phyloP scores from a whole-genome alignment of 169 alveolate species.

The Babesia bigemina region DNA sequence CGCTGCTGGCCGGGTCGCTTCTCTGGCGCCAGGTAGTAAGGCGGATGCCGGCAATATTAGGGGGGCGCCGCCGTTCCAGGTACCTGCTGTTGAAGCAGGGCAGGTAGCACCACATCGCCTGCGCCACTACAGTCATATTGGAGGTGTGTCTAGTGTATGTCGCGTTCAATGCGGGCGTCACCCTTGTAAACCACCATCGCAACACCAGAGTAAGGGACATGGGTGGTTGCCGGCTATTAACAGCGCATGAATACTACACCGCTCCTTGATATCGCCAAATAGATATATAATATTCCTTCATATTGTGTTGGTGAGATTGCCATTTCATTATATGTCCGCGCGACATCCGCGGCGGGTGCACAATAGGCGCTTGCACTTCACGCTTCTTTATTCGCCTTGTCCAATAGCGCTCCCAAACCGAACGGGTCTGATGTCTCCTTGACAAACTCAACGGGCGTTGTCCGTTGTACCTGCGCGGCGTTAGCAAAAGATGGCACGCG shows the following conservation, averaged over 20 bases:
- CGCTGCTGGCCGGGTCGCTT: not conserved
- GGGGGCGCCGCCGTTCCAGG: not conserved
- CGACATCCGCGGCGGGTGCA: too few species aligned
- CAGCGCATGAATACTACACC: too few species aligned
- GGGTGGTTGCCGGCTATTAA: too few species aligned
- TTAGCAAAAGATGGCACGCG: constrained; percentile 82
- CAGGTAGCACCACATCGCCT: not conserved
- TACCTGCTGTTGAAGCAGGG: not conserved
- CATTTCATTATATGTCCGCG: too few species aligned
- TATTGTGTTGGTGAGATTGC: too few species aligned
- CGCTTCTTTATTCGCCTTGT: constrained; percentile 81
- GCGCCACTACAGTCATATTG: too few species aligned
- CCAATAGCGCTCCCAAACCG: constrained; percentile 84
- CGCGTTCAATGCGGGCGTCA: too few species aligned
- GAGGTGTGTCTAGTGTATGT: too few species aligned
- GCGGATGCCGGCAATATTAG: not conserved
- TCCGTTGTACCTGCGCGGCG: constrained; percentile 66
- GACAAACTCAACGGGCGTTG: constrained; percentile 86
- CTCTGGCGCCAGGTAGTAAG: not conserved
- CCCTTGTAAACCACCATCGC: too few species aligned
- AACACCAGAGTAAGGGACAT: too few species aligned
- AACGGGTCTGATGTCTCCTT: constrained; percentile 87
- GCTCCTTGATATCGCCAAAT: too few species aligned
- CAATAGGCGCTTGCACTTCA: not conserved
- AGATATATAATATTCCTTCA: too few species aligned